Percentiles rank a stretch among this genome's conserved stretches.
Conservation (phyloP, 2,329 filamentous ascomycete genomes). For the Dactylonectria macrodidyma region DNA sequence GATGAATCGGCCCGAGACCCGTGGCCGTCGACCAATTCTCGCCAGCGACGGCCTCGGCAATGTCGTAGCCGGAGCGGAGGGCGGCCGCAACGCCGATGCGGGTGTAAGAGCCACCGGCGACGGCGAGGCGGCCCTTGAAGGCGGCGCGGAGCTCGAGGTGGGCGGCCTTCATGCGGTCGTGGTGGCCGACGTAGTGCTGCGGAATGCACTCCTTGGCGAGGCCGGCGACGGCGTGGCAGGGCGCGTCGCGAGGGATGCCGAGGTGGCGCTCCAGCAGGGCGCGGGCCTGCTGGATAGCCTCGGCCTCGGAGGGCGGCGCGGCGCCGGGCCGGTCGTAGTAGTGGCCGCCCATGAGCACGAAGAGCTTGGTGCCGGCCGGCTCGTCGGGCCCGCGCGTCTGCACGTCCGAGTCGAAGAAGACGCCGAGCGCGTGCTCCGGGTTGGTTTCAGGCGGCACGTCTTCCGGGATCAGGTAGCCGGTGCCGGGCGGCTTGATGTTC, state of each 20-base stretch:
- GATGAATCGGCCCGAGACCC: slow-evolving; percentile 48
- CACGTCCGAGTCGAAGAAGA: slow-evolving; percentile 88
- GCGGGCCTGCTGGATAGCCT: slow-evolving; percentile 79
- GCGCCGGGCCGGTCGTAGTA: slow-evolving; percentile 75
- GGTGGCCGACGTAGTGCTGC: slow-evolving; percentile 89
- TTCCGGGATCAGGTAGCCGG: slow-evolving; percentile 92
- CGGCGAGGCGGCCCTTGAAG: slow-evolving; percentile 76
- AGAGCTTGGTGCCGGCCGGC: slow-evolving; percentile 83
- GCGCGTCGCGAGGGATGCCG: slow-evolving; percentile 72
- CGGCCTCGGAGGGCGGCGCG: slow-evolving; percentile 70
- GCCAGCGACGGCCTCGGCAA: slow-evolving; percentile 41
- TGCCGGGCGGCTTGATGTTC: slow-evolving; percentile 77
- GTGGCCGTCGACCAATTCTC: slow-evolving; percentile 45
- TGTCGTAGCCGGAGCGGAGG: slow-evolving; percentile 61
- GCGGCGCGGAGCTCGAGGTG: slow-evolving; percentile 67
- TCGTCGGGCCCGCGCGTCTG: slow-evolving; percentile 65
- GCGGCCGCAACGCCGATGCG: slow-evolving; percentile 66
- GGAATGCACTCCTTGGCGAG: slow-evolving; percentile 83
- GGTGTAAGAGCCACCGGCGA: slow-evolving; percentile 71
- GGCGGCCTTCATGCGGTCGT: slow-evolving; percentile 70
- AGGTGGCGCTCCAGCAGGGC: slow-evolving; percentile 81
- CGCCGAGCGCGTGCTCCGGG: slow-evolving; percentile 87
- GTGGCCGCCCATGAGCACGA: slow-evolving; percentile 95
- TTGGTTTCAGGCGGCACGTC: slow-evolving; percentile 80
- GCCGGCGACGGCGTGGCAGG: slow-evolving; percentile 72